Evolutionary conservation across 345 rosid species (phyloP), one percentile per base, ranked within the genome.

Genomic region (Hevea brasiliensis): DNA sequence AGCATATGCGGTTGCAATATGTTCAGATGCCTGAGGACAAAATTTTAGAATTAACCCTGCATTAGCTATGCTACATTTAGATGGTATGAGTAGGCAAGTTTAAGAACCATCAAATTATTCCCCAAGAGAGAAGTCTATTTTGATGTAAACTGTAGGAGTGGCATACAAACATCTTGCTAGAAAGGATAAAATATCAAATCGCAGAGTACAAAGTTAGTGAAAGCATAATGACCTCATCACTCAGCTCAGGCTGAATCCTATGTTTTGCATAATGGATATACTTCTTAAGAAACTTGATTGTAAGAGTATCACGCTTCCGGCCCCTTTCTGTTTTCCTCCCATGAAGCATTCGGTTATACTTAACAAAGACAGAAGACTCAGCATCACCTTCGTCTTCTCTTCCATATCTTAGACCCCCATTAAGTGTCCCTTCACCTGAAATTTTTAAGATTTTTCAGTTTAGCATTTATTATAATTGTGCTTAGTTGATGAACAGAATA

Each of bases 211-310:
- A 21, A 60, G 21, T 17, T 17, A 37, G 20, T 50, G 35, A 70
- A 69, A 57, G 45, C 47, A 67, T 32, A 74, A 47, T 23, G 70
- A 94, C 97, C 96, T 95, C 98, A 70, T 95, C 99, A 54, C 97
- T 91, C 72, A 95, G 89, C 63, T 95, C 92, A 47, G 99, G 98
- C 77, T 89, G 88, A 81, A 92, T 88, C 77, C 97, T 88, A 77
- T 92, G 92, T 87, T 95, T 95, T 74, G 99, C 98, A 80, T 95
- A 95, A 81, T 95, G 99, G 75, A 95, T 92, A 63, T 88, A 95
- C 87, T 95, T 95, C 81, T 95, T 95, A 27, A 95, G 90, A 77
- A 95, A 92, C 74, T 89, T 89, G 68, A 90, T 85, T 42, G 94
- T 86, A 54, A 95, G 96, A 13, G 96, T 89, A 77, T 92, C 90